Conservation (phyloP, 371 early-diverging fungal genomes). For the Smittium culicis region DNA sequence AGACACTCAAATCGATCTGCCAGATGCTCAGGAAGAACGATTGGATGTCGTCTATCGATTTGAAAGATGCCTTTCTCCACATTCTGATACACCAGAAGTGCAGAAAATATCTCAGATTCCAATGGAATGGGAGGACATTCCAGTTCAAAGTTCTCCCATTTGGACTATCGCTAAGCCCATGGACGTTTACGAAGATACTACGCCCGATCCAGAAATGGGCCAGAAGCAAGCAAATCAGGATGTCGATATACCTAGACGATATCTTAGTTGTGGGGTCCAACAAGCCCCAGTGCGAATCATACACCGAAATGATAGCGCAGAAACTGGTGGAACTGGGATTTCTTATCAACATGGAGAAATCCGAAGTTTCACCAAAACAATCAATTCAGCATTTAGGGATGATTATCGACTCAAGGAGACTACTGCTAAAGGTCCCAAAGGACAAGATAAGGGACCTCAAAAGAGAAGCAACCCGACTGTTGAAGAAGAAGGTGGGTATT, state of each 20-base stretch:
- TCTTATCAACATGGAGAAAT: conserved; percentile 20
- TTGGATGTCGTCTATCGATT: conserved; percentile 22
- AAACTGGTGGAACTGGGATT: conserved; percentile 23
- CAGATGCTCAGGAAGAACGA: conserved; percentile 20
- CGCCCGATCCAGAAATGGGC: conserved; percentile 24
- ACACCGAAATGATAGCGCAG: conserved; percentile 15
- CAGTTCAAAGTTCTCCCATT: conserved; percentile 34
- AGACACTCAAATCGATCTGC: conserved; percentile 23
- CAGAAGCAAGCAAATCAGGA: conserved; percentile 22
- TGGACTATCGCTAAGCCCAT: conserved; percentile 32
- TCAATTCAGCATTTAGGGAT: conserved; percentile 27
- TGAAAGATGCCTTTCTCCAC: conserved; percentile 28
- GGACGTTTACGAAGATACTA: conserved; percentile 33
- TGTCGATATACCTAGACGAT: conserved; percentile 30
- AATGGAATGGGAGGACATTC: conserved; percentile 31
- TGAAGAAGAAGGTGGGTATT: neutral
- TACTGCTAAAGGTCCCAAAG: neutral
- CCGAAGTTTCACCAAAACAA: conserved; percentile 25
- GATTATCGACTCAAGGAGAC: conserved; percentile 19
- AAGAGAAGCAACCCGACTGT: neutral
- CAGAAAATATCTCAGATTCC: conserved; percentile 29
- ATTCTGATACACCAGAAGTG: conserved; percentile 23
- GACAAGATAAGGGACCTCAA: neutral
- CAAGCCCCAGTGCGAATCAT: conserved; percentile 1
- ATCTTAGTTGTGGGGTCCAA: conserved; percentile 17